Base-by-base conservation (phyloP, 192 early-diverging fungal genomes). In the Spizellomyces sp. region DNA sequence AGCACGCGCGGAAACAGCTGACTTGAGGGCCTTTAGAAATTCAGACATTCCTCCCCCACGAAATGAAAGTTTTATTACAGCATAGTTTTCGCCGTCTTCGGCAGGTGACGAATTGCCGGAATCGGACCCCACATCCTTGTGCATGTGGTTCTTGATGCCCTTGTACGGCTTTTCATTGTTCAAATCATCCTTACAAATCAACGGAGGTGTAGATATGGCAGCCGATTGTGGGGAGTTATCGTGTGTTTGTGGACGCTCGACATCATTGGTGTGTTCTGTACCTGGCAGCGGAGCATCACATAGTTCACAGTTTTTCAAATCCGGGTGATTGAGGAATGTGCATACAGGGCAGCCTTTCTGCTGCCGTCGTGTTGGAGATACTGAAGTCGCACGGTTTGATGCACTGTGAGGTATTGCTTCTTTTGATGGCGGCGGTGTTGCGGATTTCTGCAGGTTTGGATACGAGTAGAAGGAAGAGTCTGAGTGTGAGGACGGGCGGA, bases 291-390 rank as follows among this genome's bases (percentile, higher is more conserved):
- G 76, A 5, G 86, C 77, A 19, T 87, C 90, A 77, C 95, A 98
- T 70, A 96, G 90, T 66, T 98, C 94, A 75, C 95, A 98, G 12
- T 79, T 79, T 8, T 78, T 74, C 87, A 94, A 88, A 67, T 87
- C 89, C 3, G 85, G 76, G 75, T 95, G 92, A 74, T 98, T 98
- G 50, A 92, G 79, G 71, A 96, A 98, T 17, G 95, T 98, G 70
- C 95, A 98, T 1, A 77, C 76, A 6, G 88, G 84, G 70, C 95
- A 98, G 8, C 80, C 68, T 47, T 79, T 84, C 8, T 73, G 73
- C 14, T 15, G 27, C 27, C 27, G 27, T 48, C 43, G 43, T 44
- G 10, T 22, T 68, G 69, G 75, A 57, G 41, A 27, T 60, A 10
- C 36, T 47, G 43, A 17, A 48, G 65, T 27, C 22, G 54, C 50